A percentile compares a stretch with the other conserved stretches of the same genome.
phyloP scores from a whole-genome alignment of 495 filamentous ascomycete species.

The Xylaria grammica region DNA sequence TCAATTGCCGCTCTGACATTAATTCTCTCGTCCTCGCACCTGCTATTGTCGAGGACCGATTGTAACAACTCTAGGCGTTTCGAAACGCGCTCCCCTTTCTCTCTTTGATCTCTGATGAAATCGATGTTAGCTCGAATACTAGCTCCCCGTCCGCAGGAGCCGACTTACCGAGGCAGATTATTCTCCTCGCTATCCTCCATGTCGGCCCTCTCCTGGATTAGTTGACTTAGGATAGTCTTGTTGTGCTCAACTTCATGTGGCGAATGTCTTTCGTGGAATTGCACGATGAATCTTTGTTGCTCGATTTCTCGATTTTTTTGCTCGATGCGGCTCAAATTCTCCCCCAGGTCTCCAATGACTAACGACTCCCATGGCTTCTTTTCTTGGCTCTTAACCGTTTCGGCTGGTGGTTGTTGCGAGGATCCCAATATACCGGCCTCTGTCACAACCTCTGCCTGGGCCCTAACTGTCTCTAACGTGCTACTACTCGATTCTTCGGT shows the following conservation, averaged over 20 bases:
- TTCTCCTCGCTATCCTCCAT: slow-evolving; percentile 49
- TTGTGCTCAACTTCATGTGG: slow-evolving; percentile 32
- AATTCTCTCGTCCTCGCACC: slow-evolving; percentile 44
- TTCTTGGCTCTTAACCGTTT: slow-evolving; percentile 1
- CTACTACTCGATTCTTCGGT: not conserved
- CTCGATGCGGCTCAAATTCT: slow-evolving; percentile 47
- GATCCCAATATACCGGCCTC: not conserved
- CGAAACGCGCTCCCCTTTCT: slow-evolving; percentile 35
- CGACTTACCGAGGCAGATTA: slow-evolving; percentile 43
- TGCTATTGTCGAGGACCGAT: slow-evolving; percentile 36
- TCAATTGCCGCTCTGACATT: slow-evolving; percentile 52
- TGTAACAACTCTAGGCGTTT: slow-evolving; percentile 39
- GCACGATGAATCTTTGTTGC: slow-evolving; percentile 39
- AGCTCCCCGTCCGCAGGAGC: not conserved
- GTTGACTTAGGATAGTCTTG: slow-evolving; percentile 33
- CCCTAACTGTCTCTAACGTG: not conserved
- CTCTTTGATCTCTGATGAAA: slow-evolving; percentile 27
- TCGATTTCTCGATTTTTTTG: slow-evolving; percentile 45
- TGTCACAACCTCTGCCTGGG: slow-evolving; percentile 6
- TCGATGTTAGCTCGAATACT: slow-evolving; percentile 22
- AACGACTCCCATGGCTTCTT: slow-evolving; percentile 37
- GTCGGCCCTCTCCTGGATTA: slow-evolving; percentile 37
- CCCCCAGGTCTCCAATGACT: slow-evolving; percentile 37
- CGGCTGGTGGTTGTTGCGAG: not conserved
- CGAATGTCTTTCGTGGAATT: slow-evolving; percentile 38